Evolutionary conservation across 2,329 filamentous ascomycete genomes (phyloP), one percentile per base, ranked within the genome.

Genomic region (Rutstroemia sydowiana): DNA sequence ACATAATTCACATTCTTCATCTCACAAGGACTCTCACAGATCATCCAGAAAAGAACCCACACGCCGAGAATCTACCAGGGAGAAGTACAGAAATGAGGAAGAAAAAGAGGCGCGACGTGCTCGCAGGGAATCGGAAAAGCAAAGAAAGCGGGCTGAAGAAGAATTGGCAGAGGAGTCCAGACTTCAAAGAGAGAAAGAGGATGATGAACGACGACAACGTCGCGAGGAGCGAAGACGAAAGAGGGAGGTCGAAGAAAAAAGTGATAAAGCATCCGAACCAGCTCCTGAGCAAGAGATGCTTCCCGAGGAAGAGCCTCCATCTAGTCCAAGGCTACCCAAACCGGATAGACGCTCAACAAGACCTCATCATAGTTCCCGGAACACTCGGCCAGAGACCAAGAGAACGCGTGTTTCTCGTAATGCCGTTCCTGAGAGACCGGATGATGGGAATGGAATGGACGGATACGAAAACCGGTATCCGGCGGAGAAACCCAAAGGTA

Each of bases 41-140:
- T 30, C 41, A 20, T 45, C 32, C 18, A 39, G 23, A n/a, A 44
- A 53, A 54, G 41, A 58, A 26, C 48, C 42, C 23, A 51, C 32
- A 49, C 52, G 45, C 32, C 39, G 45, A 55, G 26, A 47, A 45
- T 26, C 55, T 46, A 28, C 41, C 14, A 55, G 43, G 26, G 59
- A 57, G 13, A 57, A 51, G 10, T 54, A 59, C 28, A 52, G 53
- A 21, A 50, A 39, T 3, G 61, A 60, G 21, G 58, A 61, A 47
- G 63, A 63, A 9, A 57, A 49, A 34, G 62, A 64, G 46, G 57
- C 57, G 3, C 54, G 59, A 36, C 51, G 55, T 21, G 49, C 51
- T 13, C 51, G 61, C 11, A 57, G 48, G n/a, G 61, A 64, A 37
- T 50, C 54, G 10, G 61, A 61, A 26, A 60, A 57, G 30, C 45